Base-by-base conservation (phyloP, 768 basidiomycete species). In the Lactarius deliciosus region DNA sequence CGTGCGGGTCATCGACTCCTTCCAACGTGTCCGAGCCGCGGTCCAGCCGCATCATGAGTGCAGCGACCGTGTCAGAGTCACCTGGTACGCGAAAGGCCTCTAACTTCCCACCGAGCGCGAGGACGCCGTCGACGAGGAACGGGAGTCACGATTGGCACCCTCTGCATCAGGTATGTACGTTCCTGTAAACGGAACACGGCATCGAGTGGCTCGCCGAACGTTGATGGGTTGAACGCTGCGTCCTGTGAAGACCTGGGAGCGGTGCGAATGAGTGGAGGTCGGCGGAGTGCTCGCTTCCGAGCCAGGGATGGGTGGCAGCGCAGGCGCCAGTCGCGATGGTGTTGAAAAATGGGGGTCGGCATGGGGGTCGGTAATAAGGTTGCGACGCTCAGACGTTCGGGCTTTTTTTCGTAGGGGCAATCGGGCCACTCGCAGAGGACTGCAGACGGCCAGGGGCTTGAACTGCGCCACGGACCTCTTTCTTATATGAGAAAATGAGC, bases 41-140 rank as follows among this genome's bases (percentile, higher is more conserved):
- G 75, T 96, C 94, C 64, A 98, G 94, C 64, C 93, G 87, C 38
- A 93, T 82, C 76, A 92, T 95, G 70, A 98, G 82, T 60, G 92
- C 90, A 1, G 92, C 90, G 53, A 98, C 91, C 6, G 87, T 83
- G 75, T 98, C 96, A 22, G 84, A 83, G 75, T 98, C 95, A 0
- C 96, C 96, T 16, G 95, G 92, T 5, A 96, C 86, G 55, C 95
- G 88, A 78, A 96, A 98, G 64, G 96, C 96, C 74, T 96, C 95
- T 36, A 88, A 79, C 74, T 88, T 88, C 5, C 95, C 96, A 0
- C 93, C 93, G 13, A 95, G 81, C 2, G 92, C 91, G 55, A 98
- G 84, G 71, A 97, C 95, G 1, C 92, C 93, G 71, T 96, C 90
- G 2, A 92, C 88, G 32, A 97, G 87, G 82, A 96, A 97, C 16